Evolutionary conservation across 164 flowering plant genomes (phyloP), one percentile per base, ranked within the genome.

Genomic region (Piper betle): DNA sequence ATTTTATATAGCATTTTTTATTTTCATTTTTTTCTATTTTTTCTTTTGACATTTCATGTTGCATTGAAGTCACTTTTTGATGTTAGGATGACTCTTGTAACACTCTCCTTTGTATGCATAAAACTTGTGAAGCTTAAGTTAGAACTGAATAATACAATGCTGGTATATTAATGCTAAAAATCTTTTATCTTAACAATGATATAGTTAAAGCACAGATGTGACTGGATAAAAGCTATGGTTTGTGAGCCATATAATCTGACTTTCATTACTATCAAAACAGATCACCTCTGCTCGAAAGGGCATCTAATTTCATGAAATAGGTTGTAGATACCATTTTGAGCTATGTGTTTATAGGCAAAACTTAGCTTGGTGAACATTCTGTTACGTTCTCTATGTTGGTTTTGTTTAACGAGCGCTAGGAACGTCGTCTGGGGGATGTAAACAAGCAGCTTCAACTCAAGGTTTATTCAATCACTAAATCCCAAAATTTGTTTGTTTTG

Each of bases 341-440:
- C 17, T 52, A 52, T 6, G 2, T 52, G n/a, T 12, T 52, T 52
- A n/a, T 12, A 52, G 12, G n/a, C 2, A 52, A 12, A 52, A 2
- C 12, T 52, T 52, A 12, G 25, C 58, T 7, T 19, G 20, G 58
- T 13, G 20, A 9, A 1, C 20, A 55, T 55, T 55, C 17, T 55
- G 9, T 55, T 62, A n/a, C n/a, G n/a, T n/a, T 43, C 50, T 43
- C 37, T 40, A 55, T 63, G 5, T 64, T 6, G 6, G 18, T 68
- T 62, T 55, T 19, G 9, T 33, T 62, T 60, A 39, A 33, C 25
- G 15, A 7, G 65, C 37, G 66, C 80, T n/a, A 91, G 98, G 98
- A 88, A 68, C 84, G 93, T 46, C 83, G 85, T 41, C 95, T 92
- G 39, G 96, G 93, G 60, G 95, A 88, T 61, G 69, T 92, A 20